A percentile compares a stretch with the other conserved stretches of the same genome.
These are phyloP conservation scores for Stromatinia cepivora DNA, from an alignment of 2,329 filamentous ascomycete species.

Conservation along the genomic window DNA sequence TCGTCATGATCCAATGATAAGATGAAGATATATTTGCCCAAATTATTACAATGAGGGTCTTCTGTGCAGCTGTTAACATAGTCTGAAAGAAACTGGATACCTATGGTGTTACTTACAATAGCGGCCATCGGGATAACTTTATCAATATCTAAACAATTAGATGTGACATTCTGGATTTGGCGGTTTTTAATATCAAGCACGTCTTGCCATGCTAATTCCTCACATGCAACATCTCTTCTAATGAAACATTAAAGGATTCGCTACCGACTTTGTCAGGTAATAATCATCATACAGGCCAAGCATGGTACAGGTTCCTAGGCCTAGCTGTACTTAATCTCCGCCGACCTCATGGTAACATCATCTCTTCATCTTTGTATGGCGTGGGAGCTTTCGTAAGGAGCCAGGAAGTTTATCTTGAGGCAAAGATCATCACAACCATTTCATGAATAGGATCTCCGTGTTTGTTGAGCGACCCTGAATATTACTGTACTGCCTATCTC, in stretches of 20 bases:
- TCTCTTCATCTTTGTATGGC: neutral
- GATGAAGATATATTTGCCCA: constrained; percentile 17
- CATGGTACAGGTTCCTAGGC: neutral
- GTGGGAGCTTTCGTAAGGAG: constrained; percentile 7
- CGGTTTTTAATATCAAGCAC: neutral
- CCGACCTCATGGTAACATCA: constrained; percentile 1
- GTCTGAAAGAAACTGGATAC: neutral
- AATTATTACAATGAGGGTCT: neutral
- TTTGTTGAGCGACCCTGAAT: neutral
- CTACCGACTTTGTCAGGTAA: neutral
- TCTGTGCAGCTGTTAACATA: neutral
- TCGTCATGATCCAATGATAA: neutral
- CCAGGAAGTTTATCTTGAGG: neutral
- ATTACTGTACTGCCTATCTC: neutral
- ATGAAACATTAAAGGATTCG: neutral
- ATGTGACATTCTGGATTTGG: constrained; percentile 3
- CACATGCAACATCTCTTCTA: neutral
- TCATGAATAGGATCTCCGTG: neutral
- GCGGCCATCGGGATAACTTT: neutral
- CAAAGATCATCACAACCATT: constrained; percentile 11
- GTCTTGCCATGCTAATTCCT: neutral
- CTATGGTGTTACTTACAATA: neutral
- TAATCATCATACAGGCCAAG: constrained; percentile 1
- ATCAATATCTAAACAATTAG: neutral
- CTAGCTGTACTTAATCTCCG: constrained; percentile 2